phyloP scores from a whole-genome alignment of 345 rosid species.

The Eutrema heterophyllum region DNA sequence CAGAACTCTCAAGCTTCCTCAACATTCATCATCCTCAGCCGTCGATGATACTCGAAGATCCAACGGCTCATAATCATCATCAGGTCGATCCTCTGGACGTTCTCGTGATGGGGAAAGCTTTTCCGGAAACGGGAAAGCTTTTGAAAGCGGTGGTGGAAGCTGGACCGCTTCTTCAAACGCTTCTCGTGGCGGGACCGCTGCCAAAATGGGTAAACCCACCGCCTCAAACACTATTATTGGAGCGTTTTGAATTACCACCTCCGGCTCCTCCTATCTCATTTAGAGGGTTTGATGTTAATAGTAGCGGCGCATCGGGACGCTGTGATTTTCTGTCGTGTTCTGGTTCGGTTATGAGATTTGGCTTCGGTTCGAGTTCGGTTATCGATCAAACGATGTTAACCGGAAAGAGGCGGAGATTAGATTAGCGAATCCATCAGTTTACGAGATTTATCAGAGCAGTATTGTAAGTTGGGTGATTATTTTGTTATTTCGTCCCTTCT shows the following conservation, averaged over 20 bases:
- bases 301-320: not conserved
- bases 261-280: conserved; percentile 40
- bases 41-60: conserved; percentile 32
- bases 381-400: conserved; percentile 27
- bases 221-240: conserved; percentile 39
- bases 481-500: conserved; percentile 2
- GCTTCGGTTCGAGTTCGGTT: conserved; percentile 19
- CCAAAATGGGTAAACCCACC: conserved; percentile 92
- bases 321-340: conserved; percentile 42
- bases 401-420: conserved; percentile 55
- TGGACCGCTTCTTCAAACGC: conserved; percentile 78
- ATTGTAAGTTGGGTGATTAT: not conserved
- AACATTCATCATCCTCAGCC: conserved; percentile 10
- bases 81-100: conserved; percentile 23
- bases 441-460: not conserved
- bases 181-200: conserved; percentile 76
- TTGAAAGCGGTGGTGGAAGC: conserved; percentile 85
- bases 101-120: conserved; percentile 46
- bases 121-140: conserved; percentile 82
- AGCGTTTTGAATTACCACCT: conserved; percentile 26
- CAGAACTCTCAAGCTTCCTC: conserved; percentile 52
- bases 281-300: conserved; percentile 11
- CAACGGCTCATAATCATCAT: conserved; percentile 16
- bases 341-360: conserved; percentile 43
- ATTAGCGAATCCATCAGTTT: conserved; percentile 19